These are phyloP conservation scores for Penstemon barbatus DNA, from an alignment of 257 asterid species.

Conservation along the genomic window DNA sequence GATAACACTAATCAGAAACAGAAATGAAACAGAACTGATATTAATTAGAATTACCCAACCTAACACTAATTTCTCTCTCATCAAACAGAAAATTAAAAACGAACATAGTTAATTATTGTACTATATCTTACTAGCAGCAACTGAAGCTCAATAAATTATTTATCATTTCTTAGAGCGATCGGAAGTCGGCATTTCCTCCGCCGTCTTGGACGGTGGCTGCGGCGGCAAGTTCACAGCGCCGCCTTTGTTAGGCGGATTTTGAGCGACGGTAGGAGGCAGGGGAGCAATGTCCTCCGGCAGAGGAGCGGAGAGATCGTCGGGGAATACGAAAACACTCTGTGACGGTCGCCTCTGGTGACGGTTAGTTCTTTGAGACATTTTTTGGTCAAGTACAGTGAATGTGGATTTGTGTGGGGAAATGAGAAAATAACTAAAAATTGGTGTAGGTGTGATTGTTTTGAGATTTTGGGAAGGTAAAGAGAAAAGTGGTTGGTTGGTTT, in stretches of 20 bases:
- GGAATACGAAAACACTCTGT: conserved; percentile 58
- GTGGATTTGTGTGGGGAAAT: conserved; percentile 13
- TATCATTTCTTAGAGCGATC: conserved; percentile 28
- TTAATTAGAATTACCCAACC: too few species aligned
- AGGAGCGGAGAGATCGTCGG: conserved; percentile 61
- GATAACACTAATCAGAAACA: too few species aligned
- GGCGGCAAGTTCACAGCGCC: conserved; percentile 45
- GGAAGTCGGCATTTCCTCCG: conserved; percentile 40
- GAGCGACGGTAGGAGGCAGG: conserved; percentile 32
- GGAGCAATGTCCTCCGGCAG: conserved; percentile 37
- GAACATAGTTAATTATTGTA: conserved; percentile 24
- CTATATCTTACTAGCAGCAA: conserved; percentile 28
- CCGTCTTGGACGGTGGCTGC: conserved; percentile 48
- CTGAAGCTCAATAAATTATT: conserved; percentile 14
- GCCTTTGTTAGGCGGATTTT: conserved; percentile 36
- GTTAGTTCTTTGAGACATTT: conserved; percentile 60
- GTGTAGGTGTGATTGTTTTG: neutral
- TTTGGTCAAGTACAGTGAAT: conserved; percentile 24
- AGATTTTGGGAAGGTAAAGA: conserved; percentile 27
- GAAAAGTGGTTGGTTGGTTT: conserved; percentile 31
- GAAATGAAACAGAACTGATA: too few species aligned
- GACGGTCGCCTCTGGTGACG: conserved; percentile 84
- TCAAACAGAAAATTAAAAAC: neutral
- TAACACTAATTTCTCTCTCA: too few species aligned
- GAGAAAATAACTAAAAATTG: neutral